Evolutionary conservation across 495 filamentous ascomycete species (phyloP).

Genomic region (Hamigera avellanea): DNA sequence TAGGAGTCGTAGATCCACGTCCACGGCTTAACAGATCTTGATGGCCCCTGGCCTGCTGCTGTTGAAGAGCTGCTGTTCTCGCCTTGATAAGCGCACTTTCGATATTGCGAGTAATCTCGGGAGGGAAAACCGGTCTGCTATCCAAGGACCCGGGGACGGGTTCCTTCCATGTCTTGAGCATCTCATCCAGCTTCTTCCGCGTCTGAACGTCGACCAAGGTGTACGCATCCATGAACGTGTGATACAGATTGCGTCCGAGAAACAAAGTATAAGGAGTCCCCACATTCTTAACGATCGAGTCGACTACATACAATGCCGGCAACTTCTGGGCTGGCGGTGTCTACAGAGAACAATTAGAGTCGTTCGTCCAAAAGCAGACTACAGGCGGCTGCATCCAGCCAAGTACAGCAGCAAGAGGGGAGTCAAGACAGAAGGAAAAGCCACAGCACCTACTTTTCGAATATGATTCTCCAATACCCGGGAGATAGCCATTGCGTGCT

Average conservation of each 20-base stretch:
- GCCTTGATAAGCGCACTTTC: constrained; percentile 89
- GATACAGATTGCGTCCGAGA: constrained; percentile 80
- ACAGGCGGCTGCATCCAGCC: constrained; percentile 8
- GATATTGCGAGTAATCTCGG: constrained; percentile 74
- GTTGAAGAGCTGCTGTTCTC: constrained; percentile 60
- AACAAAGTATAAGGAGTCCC: constrained; percentile 94
- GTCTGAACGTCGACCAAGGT: constrained; percentile 68
- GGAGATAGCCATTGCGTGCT: constrained; percentile 85
- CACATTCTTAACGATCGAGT: constrained; percentile 97
- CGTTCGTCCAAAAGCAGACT: constrained; percentile 14
- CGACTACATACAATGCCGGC: constrained; percentile 92
- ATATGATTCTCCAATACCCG: constrained; percentile 86
- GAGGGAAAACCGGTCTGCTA: constrained; percentile 75
- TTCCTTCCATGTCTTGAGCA: constrained; percentile 97
- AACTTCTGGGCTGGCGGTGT: constrained; percentile 75
- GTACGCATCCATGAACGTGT: constrained; percentile 94
- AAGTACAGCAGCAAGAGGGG: constrained; percentile 1
- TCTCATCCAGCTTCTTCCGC: constrained; percentile 86
- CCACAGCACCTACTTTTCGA: constrained; percentile 59
- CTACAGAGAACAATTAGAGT: constrained; percentile 43
- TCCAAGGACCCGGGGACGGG: constrained; percentile 87
- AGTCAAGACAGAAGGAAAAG: constrained; percentile 3
- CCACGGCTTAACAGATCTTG: constrained; percentile 49
- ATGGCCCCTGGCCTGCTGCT: constrained; percentile 55
- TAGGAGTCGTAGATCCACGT: constrained; percentile 40